Percentiles rank a stretch among this genome's conserved stretches.
These are phyloP conservation scores for Candida boleticola DNA, from an alignment of 805 yeast genomes.

Conservation along the genomic window DNA sequence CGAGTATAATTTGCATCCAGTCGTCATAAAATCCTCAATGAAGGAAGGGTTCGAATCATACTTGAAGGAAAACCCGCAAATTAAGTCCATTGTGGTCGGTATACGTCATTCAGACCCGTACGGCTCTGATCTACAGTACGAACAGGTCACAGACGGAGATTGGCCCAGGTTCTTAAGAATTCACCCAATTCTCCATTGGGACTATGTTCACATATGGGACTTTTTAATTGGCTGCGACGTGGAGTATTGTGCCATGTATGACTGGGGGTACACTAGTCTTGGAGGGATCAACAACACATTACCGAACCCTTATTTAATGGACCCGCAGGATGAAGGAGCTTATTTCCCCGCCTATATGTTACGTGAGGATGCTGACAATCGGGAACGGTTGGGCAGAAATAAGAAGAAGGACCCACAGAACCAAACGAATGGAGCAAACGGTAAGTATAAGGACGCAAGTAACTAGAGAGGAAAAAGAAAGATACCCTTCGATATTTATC, in stretches of 20 bases:
- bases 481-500: too few relatives aligned
- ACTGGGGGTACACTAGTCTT: conserved; percentile 81
- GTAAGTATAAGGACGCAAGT: too few relatives aligned
- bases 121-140: conserved; percentile 54
- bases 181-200: conserved; percentile 91
- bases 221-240: conserved; percentile 61
- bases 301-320: conserved; percentile 58
- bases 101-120: conserved; percentile 86
- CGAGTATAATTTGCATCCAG: conserved; percentile 53
- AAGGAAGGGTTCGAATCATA: conserved; percentile 69
- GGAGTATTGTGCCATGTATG: conserved; percentile 75
- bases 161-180: conserved; percentile 88
- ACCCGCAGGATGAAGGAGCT: conserved; percentile 15
- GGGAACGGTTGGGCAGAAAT: conserved; percentile 43
- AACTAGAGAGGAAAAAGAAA: too few relatives aligned
- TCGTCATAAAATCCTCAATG: conserved; percentile 48
- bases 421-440: too few relatives aligned
- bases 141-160: conserved; percentile 79
- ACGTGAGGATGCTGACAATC: conserved; percentile 58
- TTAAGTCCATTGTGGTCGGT: conserved; percentile 83
- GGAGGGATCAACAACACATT: conserved; percentile 76
- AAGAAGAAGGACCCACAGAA: conserved; percentile 9
- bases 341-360: conserved; percentile 59
- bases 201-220: conserved; percentile 79
- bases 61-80: conserved; percentile 46